Conservation (phyloP, 2,329 filamentous ascomycete genomes). For the Ophiostoma australiae region DNA sequence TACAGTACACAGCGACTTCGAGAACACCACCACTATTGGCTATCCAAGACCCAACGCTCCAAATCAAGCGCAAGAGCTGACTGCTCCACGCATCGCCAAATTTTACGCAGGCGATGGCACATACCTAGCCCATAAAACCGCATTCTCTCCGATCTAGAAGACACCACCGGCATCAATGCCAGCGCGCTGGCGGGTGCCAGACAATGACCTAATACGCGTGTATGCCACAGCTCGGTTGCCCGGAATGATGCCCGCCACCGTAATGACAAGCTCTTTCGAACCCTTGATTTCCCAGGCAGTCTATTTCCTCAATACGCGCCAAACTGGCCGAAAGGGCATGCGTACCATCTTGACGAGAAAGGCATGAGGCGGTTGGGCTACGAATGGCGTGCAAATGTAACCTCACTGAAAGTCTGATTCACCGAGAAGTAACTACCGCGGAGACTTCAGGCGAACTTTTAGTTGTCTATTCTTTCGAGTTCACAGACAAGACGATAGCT, state of each 20-base stretch:
- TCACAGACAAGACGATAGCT: background rate
- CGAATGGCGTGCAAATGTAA: background rate
- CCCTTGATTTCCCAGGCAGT: accelerated
- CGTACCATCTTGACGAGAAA: background rate
- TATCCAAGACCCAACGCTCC: too few relatives aligned
- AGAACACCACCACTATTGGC: too few relatives aligned
- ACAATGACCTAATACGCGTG: background rate
- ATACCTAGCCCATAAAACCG: too few relatives aligned
- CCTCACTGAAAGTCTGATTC: background rate
- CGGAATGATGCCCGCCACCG: background rate
- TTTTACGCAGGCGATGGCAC: too few relatives aligned
- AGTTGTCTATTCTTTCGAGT: background rate
- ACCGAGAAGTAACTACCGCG: background rate
- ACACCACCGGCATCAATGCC: background rate
- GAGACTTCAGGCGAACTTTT: background rate
- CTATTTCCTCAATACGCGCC: background rate
- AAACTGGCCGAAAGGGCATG: background rate
- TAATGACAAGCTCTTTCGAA: background rate
- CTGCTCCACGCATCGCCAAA: too few relatives aligned
- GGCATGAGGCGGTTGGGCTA: background rate
- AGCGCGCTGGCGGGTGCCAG: background rate
- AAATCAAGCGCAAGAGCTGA: too few relatives aligned
- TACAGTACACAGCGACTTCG: too few relatives aligned
- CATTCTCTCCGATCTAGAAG: background rate
- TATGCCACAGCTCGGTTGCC: background rate